Base-by-base conservation (phyloP, 352 stramenopile species). In the Pythium insidiosum region DNA sequence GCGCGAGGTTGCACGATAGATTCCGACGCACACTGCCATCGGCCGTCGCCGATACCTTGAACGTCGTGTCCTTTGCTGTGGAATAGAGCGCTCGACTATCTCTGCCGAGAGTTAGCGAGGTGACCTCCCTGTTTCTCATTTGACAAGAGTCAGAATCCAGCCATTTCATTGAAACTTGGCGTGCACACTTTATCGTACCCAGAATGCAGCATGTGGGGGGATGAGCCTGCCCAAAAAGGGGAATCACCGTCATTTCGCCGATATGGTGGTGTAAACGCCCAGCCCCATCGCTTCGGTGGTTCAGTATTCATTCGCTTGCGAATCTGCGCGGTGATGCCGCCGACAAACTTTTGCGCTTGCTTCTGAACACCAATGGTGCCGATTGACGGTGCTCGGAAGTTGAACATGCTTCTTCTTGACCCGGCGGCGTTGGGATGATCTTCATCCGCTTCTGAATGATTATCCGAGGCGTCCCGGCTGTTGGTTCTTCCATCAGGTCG, bases 301-400 rank as follows among this genome's bases (percentile, higher is more conserved):
- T 90, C 77, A 2, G 70, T 66, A 30, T 77, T 83, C 58, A 94
- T 85, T 3, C 78, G 73, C 3, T 79, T 73, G 6, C 69, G 67
- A 25, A 90, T 79, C 21, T 88, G 78, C 0, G 81, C 81, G 22
- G 78, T 89, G 22, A 94, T 42, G 1, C 77, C 78, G 31, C 78
- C 78, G 12, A 90, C 78, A 42, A 90, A 45, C 2, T 77, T 61
- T 29, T 91, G 76, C 10, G 78, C 76, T 53, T 88, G 70, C 55
- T 89, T 85, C 7, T 74, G 64, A n/a, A 82, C 59, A 7, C 68
- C 66, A 40, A 85, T 69, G 10, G 72, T 71, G 4, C 61, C 59
- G 4, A 68, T 68, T 7, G 41, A 38, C 9, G 50, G 58, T 39
- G 54, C 29, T 12, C 73, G 70, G 29, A 93, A 93, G 9, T 62